Percentiles rank a stretch among this genome's conserved stretches.
Evolutionary conservation across 768 basidiomycete genomes (phyloP).

Genomic region (Tubosaeta sp.): DNA sequence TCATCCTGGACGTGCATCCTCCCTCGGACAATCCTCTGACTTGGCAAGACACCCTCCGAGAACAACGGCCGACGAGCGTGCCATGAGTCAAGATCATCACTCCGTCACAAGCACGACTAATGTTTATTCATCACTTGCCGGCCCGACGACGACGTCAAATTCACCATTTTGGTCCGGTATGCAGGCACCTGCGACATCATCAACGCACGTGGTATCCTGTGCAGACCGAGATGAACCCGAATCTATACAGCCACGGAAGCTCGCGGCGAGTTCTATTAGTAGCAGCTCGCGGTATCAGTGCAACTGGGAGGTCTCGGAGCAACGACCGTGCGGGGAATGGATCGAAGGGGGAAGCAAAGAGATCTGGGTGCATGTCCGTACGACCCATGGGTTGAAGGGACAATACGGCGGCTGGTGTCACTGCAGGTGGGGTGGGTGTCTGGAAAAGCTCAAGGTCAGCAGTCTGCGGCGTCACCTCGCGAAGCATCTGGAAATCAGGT

Average conservation of each 20-base stretch:
- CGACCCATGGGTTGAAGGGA: constrained; percentile 10
- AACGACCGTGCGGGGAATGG: neutral
- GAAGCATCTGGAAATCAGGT: constrained; percentile 10
- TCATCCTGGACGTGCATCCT: neutral
- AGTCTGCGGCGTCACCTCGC: constrained; percentile 8
- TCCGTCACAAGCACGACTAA: neutral
- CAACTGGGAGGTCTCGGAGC: neutral
- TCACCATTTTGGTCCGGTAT: neutral
- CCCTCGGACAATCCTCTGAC: neutral
- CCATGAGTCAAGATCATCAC: neutral
- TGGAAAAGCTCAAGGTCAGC: constrained; percentile 9
- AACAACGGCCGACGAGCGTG: neutral
- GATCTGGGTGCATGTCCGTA: constrained; percentile 9
- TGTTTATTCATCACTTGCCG: neutral
- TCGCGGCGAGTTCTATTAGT: neutral
- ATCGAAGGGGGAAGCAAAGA: constrained; percentile 11
- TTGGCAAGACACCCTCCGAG: neutral
- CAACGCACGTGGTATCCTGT: neutral
- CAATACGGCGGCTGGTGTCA: neutral
- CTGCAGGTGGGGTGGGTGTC: constrained; percentile 9
- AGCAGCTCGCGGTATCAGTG: constrained; percentile 3
- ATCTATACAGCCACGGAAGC: neutral
- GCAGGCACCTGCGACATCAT: neutral
- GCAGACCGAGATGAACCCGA: neutral
- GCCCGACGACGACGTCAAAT: neutral